Evolutionary conservation across 2,329 filamentous ascomycete species (phyloP).

Genomic region (Escovopsis sp.): DNA sequence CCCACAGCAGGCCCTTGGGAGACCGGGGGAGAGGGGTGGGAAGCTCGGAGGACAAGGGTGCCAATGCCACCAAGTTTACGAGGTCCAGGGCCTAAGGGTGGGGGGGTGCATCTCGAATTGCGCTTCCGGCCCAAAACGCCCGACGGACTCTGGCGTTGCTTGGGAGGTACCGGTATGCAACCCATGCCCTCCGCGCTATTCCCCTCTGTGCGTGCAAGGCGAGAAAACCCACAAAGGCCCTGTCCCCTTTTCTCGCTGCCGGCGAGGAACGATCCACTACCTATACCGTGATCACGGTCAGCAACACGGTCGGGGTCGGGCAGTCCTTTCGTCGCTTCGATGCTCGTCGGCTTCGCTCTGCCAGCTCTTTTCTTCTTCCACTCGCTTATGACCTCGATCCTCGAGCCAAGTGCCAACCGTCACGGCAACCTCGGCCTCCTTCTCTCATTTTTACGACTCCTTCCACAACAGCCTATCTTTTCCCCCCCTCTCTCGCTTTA

Average conservation of each 20-base stretch:
- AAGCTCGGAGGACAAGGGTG: not conserved
- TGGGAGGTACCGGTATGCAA: not conserved
- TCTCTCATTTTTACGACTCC: too few relatives aligned
- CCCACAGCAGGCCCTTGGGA: too few relatives aligned
- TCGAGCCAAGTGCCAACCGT: not conserved
- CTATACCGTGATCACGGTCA: not conserved
- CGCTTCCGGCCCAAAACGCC: not conserved
- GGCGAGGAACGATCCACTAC: constrained; percentile 1
- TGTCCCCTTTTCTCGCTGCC: constrained; percentile 1
- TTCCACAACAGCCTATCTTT: too few relatives aligned
- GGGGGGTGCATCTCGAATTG: constrained; percentile 1
- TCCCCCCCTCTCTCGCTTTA: too few relatives aligned
- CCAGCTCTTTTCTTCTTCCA: not conserved
- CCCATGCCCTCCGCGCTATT: not conserved
- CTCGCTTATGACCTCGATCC: not conserved
- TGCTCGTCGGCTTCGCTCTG: not conserved
- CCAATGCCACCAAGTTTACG: not conserved
- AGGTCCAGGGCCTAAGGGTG: not conserved
- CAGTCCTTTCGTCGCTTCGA: not conserved
- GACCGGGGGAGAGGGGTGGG: too few relatives aligned
- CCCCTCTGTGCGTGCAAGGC: not conserved
- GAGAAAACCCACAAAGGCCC: constrained; percentile 3
- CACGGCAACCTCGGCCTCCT: too few relatives aligned
- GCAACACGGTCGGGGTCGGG: constrained; percentile 1
- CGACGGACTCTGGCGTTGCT: constrained; percentile 3